A percentile compares a stretch with the other conserved stretches of the same genome.
phyloP scores from a whole-genome alignment of 2,329 filamentous ascomycete genomes.

The Beauveria pseudobassiana region DNA sequence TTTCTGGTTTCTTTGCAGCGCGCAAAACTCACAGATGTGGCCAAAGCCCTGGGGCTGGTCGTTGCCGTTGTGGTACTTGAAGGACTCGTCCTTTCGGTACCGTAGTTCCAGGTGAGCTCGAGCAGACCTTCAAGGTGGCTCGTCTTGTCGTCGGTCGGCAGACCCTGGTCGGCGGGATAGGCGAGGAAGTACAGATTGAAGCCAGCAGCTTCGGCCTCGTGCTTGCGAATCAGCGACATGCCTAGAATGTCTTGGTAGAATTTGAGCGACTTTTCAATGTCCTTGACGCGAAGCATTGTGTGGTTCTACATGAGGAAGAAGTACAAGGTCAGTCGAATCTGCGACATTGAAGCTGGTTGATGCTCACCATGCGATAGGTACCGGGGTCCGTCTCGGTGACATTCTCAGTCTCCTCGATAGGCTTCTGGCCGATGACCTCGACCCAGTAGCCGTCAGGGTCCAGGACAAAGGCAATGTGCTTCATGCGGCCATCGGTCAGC shows the following conservation, averaged over 20 bases:
- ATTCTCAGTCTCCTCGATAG: constrained; percentile 62
- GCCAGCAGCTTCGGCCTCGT: constrained; percentile 59
- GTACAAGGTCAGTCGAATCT: background rate
- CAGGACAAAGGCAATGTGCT: constrained; percentile 79
- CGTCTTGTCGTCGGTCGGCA: constrained; percentile 45
- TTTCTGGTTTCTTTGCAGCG: background rate
- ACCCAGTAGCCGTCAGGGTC: constrained; percentile 88
- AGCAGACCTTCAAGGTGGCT: constrained; percentile 73
- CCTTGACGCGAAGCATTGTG: constrained; percentile 93
- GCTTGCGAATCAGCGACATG: constrained; percentile 72
- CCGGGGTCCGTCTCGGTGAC: constrained; percentile 63
- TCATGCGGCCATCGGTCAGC: constrained; percentile 80
- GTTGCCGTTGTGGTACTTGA: constrained; percentile 91
- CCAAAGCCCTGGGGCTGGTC: constrained; percentile 87
- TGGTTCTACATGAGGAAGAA: constrained; percentile 56
- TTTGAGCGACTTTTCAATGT: constrained; percentile 62
- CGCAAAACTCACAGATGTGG: constrained; percentile 64
- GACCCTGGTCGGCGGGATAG: constrained; percentile 55
- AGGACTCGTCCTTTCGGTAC: constrained; percentile 74
- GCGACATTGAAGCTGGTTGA: background rate
- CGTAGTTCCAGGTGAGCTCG: constrained; percentile 81
- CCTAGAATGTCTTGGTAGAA: constrained; percentile 84
- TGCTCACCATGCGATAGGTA: constrained; percentile 62
- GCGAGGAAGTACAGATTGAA: constrained; percentile 94
- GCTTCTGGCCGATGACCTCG: constrained; percentile 69